A percentile compares a stretch with the other conserved stretches of the same genome.
Evolutionary conservation across 495 filamentous ascomycete species (phyloP).

Genomic region (Cercophora newfieldiana): DNA sequence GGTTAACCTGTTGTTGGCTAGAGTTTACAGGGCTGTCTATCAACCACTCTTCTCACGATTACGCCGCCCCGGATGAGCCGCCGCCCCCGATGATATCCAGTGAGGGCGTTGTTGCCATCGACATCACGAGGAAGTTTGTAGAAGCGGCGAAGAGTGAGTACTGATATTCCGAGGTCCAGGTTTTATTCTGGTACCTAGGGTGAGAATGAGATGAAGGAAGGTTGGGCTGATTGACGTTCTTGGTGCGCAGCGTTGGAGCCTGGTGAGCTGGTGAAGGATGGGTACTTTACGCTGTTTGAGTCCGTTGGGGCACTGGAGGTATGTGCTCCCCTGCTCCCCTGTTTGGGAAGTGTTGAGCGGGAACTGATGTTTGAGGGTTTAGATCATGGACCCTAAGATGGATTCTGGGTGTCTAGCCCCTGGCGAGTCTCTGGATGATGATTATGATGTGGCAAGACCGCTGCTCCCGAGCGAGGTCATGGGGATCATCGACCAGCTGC

Average conservation of each 20-base stretch:
- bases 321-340: slow-evolving; percentile 33
- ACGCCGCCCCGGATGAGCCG: slow-evolving; percentile 13
- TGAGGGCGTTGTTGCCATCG: slow-evolving; percentile 57
- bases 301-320: slow-evolving; percentile 94
- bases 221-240: slow-evolving; percentile 20
- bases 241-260: slow-evolving; percentile 61
- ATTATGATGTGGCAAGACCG: slow-evolving; percentile 73
- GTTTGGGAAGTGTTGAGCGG: background rate
- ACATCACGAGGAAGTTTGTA: slow-evolving; percentile 78
- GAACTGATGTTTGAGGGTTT: background rate
- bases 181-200: background rate
- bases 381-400: slow-evolving; percentile 99
- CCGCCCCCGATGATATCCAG: slow-evolving; percentile 41
- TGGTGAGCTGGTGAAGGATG: slow-evolving; percentile 91
- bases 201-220: background rate
- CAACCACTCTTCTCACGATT: slow-evolving; percentile 32
- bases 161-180: background rate
- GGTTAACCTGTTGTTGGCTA: too few relatives aligned
- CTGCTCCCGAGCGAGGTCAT: slow-evolving; percentile 78
- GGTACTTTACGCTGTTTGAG: slow-evolving; percentile 88
- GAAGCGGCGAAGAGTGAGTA: slow-evolving; percentile 66
- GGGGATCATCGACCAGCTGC: slow-evolving; percentile 90
- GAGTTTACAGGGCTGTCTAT: slow-evolving; percentile 27
- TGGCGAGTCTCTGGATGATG: slow-evolving; percentile 77
- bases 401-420: slow-evolving; percentile 81